Percentiles rank a stretch among this genome's conserved stretches.
Conservation (phyloP, 2,329 filamentous ascomycete species). For the Alternaria rosae region DNA sequence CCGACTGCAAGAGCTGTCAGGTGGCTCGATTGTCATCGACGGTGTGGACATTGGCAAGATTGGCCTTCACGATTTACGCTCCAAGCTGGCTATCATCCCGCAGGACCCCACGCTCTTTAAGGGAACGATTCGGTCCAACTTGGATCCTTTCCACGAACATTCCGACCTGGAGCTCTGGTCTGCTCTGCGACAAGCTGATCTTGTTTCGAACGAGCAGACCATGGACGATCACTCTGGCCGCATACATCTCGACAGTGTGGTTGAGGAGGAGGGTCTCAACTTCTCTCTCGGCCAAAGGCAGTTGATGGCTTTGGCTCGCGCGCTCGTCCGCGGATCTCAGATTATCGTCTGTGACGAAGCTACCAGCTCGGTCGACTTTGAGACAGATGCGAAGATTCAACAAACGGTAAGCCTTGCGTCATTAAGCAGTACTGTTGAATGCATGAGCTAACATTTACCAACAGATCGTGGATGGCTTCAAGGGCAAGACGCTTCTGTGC, state of each 20-base stretch:
- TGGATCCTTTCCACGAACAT: constrained; percentile 83
- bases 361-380: constrained; percentile 69
- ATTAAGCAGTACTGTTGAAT: neutral
- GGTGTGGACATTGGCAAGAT: constrained; percentile 70
- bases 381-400: constrained; percentile 96
- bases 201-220: constrained; percentile 62
- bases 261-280: constrained; percentile 95
- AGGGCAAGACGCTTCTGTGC: constrained; percentile 85
- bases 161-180: constrained; percentile 80
- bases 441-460: constrained; percentile 63
- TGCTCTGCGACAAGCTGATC: constrained; percentile 77
- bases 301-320: constrained; percentile 91
- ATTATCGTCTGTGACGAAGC: constrained; percentile 99
- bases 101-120: constrained; percentile 85
- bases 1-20: constrained; percentile 65
- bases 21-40: constrained; percentile 58
- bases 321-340: constrained; percentile 82
- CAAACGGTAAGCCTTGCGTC: constrained; percentile 72
- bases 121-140: constrained; percentile 79
- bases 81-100: constrained; percentile 80
- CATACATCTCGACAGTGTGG: constrained; percentile 81
- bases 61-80: constrained; percentile 77
- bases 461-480: constrained; percentile 85
- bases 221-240: constrained; percentile 61
- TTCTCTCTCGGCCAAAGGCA: constrained; percentile 80